Percentiles rank a stretch among this genome's conserved stretches.
Conservation (phyloP, 306 rosid genomes). For the Malus sieversii region DNA sequence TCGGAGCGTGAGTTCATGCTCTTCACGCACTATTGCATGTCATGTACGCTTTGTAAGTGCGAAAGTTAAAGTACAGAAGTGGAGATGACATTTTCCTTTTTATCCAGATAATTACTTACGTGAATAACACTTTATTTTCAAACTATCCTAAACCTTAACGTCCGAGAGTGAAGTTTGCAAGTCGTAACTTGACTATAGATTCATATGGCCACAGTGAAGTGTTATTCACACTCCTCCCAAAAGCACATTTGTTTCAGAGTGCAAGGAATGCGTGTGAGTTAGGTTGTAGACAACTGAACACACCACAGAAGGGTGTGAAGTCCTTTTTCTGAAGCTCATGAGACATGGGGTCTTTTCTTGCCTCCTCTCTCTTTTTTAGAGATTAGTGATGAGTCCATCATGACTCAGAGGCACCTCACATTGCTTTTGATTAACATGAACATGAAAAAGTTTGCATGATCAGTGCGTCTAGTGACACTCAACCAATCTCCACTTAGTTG, state of each 20-base stretch:
- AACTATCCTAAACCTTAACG: too few relatives aligned
- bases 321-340: conserved; percentile 7
- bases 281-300: background rate
- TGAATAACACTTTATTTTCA: background rate
- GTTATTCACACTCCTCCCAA: too few relatives aligned
- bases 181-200: too few relatives aligned
- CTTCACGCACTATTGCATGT: background rate
- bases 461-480: background rate
- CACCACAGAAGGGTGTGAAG: background rate
- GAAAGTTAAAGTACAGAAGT: background rate
- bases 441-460: background rate
- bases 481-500: too few relatives aligned
- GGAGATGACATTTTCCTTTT: background rate
- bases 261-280: background rate
- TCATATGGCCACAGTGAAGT: too few relatives aligned
- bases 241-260: background rate
- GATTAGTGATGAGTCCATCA: background rate
- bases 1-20: too few relatives aligned
- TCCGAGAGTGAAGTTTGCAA: too few relatives aligned
- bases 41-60: background rate
- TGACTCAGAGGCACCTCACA: background rate
- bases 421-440: background rate
- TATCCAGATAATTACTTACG: background rate
- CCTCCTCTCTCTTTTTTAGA: background rate
- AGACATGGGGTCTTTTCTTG: conserved; percentile 9